Percentiles rank a stretch among this genome's conserved stretches.
These are phyloP conservation scores for Madurella fahalii DNA, from an alignment of 2,329 filamentous ascomycete species.

Conservation along the genomic window DNA sequence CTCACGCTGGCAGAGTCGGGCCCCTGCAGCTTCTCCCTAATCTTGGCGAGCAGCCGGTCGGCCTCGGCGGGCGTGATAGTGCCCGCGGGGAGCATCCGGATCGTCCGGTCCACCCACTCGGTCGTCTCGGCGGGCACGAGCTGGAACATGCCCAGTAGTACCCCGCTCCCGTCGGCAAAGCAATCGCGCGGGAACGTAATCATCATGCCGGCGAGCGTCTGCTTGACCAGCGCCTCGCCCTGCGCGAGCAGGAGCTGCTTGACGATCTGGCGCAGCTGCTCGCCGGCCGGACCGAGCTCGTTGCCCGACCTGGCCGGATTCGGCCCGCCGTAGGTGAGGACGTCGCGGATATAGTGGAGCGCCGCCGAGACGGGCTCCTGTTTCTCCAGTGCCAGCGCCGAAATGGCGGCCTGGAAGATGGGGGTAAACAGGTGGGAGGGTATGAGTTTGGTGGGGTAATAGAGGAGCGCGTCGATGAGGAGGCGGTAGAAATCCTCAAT, in stretches of 20 bases:
- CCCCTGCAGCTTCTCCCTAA: conserved; percentile 69
- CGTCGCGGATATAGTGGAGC: conserved; percentile 86
- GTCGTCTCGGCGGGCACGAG: conserved; percentile 76
- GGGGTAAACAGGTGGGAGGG: conserved; percentile 73
- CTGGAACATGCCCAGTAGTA: conserved; percentile 86
- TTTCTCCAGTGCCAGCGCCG: conserved; percentile 83
- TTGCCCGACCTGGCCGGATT: conserved; percentile 62
- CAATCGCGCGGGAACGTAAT: conserved; percentile 95
- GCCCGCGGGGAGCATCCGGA: conserved; percentile 77
- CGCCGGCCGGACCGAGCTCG: conserved; percentile 55
- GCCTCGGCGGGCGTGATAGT: conserved; percentile 77
- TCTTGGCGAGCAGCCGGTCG: conserved; percentile 73
- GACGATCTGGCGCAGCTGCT: conserved; percentile 68
- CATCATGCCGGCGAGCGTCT: conserved; percentile 97
- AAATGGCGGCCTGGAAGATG: conserved; percentile 83
- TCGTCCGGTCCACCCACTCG: conserved; percentile 76
- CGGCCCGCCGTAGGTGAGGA: conserved; percentile 81
- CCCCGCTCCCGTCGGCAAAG: conserved; percentile 88
- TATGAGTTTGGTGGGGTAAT: conserved; percentile 82
- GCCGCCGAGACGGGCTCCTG: conserved; percentile 87
- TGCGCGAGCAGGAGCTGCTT: conserved; percentile 65
- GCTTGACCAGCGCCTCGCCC: conserved; percentile 77
- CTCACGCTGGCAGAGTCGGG: conserved; percentile 59
- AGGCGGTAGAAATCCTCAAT: conserved; percentile 97
- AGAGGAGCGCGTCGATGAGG: conserved; percentile 84